phyloP scores from a whole-genome alignment of 306 rosid genomes.

The Acacia confusa region DNA sequence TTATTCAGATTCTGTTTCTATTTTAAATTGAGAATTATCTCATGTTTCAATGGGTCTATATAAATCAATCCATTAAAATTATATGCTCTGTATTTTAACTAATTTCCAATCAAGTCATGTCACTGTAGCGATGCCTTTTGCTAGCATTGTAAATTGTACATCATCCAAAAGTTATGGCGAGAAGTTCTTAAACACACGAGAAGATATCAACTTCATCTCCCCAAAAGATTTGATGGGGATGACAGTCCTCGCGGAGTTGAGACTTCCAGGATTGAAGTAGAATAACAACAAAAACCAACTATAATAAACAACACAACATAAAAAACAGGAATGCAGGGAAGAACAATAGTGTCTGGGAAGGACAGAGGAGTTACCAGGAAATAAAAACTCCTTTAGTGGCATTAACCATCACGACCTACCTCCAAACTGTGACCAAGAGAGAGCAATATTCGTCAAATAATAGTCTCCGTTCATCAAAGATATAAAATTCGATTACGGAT shows the following conservation, averaged over 20 bases:
- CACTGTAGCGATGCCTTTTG: background rate
- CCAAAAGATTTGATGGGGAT: background rate
- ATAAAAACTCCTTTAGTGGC: slow-evolving; percentile 53
- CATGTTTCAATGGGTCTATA: background rate
- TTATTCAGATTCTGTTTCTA: background rate
- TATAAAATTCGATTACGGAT: background rate
- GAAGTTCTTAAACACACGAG: background rate
- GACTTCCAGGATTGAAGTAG: background rate
- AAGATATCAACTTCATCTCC: background rate
- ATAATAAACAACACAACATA: background rate
- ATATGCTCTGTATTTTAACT: background rate
- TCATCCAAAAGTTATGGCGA: background rate
- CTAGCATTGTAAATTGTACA: background rate
- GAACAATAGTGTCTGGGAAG: background rate
- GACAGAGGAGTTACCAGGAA: slow-evolving; percentile 36
- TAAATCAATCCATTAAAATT: background rate
- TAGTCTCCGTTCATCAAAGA: slow-evolving; percentile 8
- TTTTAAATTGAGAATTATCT: background rate
- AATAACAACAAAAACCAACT: background rate
- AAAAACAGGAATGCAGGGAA: background rate
- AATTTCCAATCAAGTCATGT: background rate
- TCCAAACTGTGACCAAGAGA: slow-evolving; percentile 21
- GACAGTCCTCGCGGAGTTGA: background rate
- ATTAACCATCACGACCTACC: slow-evolving; percentile 43
- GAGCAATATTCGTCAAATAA: slow-evolving; percentile 3